Conservation (phyloP, 1,139 yeast species). For the Taphrina sp. region DNA sequence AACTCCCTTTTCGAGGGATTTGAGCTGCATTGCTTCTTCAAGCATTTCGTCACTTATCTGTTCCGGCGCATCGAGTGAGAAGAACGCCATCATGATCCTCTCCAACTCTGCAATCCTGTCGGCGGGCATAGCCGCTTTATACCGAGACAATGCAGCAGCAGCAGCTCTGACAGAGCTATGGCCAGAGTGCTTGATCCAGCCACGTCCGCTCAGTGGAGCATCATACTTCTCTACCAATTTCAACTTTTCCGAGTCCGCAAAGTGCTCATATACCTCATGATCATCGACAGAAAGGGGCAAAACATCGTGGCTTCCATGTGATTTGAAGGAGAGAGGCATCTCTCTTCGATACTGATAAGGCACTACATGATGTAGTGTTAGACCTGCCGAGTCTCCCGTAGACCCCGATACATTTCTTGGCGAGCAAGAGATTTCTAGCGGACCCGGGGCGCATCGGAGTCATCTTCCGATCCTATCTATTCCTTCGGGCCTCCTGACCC, state of each 20-base stretch:
- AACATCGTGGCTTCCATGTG: conserved; percentile 23
- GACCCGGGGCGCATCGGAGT: background rate
- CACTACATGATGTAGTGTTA: conserved; percentile 22
- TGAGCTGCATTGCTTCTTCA: background rate
- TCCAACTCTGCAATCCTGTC: background rate
- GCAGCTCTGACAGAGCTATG: conserved; percentile 4
- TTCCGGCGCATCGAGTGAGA: background rate
- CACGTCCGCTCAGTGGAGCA: conserved; percentile 15
- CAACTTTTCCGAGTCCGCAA: background rate
- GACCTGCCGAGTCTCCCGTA: background rate
- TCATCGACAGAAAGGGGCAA: background rate
- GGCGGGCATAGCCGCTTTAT: background rate
- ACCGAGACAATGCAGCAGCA: conserved; percentile 13
- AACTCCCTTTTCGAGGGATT: background rate
- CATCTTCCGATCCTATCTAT: background rate
- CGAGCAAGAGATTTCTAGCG: background rate
- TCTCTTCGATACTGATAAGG: conserved; percentile 17
- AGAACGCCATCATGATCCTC: background rate
- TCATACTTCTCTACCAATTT: conserved; percentile 2
- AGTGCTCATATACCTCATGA: conserved; percentile 10
- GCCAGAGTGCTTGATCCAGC: conserved; percentile 6
- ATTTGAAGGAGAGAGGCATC: conserved; percentile 13
- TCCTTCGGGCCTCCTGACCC: too few species aligned
- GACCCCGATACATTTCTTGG: background rate
- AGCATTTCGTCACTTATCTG: background rate